Conservation (phyloP, 768 basidiomycete species). For the Pisolithus tinctorius region DNA sequence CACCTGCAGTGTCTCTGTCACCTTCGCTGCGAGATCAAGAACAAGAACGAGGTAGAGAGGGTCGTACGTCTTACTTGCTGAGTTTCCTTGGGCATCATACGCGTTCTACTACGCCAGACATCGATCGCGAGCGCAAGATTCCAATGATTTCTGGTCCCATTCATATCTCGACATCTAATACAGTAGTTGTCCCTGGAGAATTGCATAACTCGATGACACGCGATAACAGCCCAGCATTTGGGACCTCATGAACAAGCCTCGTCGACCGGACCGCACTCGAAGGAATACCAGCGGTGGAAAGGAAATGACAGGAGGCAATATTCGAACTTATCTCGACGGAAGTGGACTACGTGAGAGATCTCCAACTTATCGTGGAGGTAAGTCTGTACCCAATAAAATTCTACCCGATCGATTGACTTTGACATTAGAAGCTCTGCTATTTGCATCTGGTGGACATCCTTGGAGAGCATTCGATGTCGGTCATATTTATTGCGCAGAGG, state of each 20-base stretch:
- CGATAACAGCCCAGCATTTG: slow-evolving; percentile 53
- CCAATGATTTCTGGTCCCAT: slow-evolving; percentile 69
- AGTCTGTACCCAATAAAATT: slow-evolving; percentile 6
- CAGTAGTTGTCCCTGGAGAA: too few relatives aligned
- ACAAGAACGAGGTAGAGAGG: slow-evolving; percentile 25
- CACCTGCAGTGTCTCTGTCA: slow-evolving; percentile 27
- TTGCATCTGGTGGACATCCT: slow-evolving; percentile 66
- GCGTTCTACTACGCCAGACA: slow-evolving; percentile 41
- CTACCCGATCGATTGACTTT: slow-evolving; percentile 1
- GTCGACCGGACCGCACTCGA: slow-evolving; percentile 80
- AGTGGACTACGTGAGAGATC: slow-evolving; percentile 79
- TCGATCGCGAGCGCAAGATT: slow-evolving; percentile 39
- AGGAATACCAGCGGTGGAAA: slow-evolving; percentile 70
- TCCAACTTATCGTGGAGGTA: slow-evolving; percentile 90
- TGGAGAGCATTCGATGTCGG: slow-evolving; percentile 67
- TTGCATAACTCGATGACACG: slow-evolving; percentile 23
- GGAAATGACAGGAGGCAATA: slow-evolving; percentile 89
- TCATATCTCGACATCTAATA: slow-evolving; percentile 23
- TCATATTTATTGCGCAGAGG: slow-evolving; percentile 90
- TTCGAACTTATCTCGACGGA: slow-evolving; percentile 95
- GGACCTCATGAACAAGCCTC: slow-evolving; percentile 86
- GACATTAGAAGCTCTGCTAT: slow-evolving; percentile 65
- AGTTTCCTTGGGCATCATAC: slow-evolving; percentile 52
- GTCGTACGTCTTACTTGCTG: slow-evolving; percentile 44
- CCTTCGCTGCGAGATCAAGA: slow-evolving; percentile 27